Evolutionary conservation across 306 rosid species (phyloP).

Genomic region (Lotus japonicus): DNA sequence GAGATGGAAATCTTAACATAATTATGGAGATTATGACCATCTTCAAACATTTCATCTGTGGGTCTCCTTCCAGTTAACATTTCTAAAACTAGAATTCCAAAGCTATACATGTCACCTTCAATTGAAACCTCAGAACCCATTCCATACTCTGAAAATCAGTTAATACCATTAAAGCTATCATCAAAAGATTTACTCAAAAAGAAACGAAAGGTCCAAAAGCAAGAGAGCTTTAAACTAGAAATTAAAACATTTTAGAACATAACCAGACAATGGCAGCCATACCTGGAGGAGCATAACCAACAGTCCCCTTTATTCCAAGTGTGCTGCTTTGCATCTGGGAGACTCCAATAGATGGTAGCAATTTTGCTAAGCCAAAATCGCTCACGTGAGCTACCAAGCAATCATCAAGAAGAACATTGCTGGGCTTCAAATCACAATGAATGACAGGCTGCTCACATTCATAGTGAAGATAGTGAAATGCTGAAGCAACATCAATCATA

Average conservation of each 20-base stretch:
- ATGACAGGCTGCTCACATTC: conserved; percentile 13
- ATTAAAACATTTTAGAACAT: background rate
- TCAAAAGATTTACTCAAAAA: background rate
- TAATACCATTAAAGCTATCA: background rate
- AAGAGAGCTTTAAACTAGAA: background rate
- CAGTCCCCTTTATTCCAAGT: conserved; percentile 9
- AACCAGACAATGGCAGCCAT: background rate
- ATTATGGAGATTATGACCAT: conserved; percentile 17
- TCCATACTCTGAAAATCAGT: conserved; percentile 24
- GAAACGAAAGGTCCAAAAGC: background rate
- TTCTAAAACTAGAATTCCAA: conserved; percentile 35
- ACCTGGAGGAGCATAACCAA: conserved; percentile 28
- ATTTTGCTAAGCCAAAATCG: conserved; percentile 27
- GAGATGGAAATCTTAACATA: conserved; percentile 10
- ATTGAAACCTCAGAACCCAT: conserved; percentile 23
- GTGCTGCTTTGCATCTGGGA: background rate
- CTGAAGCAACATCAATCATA: conserved; percentile 14
- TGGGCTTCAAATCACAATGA: conserved; percentile 30
- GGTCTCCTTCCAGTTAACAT: conserved; percentile 29
- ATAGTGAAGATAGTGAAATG: conserved; percentile 24
- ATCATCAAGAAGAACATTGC: conserved; percentile 28
- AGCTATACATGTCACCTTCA: conserved; percentile 27
- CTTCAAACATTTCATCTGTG: conserved; percentile 30
- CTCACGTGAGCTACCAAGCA: conserved; percentile 18
- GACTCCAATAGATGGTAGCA: background rate